Conservation (phyloP, 805 yeast genomes). For the Hanseniaspora guilliermondii region DNA sequence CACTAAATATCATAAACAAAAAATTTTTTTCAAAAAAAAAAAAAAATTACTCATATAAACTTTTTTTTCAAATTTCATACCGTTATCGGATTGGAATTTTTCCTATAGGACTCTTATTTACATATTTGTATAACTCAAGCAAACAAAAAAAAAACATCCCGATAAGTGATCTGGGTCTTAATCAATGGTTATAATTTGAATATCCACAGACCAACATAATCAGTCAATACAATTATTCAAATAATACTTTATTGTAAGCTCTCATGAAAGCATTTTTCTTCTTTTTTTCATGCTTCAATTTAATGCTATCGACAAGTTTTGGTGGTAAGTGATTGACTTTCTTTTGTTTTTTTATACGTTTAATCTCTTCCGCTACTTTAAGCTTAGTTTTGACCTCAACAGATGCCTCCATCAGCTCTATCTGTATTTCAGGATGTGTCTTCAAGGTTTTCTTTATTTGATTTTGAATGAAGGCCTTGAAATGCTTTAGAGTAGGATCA, state of each 20-base stretch:
- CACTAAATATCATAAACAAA: too few species aligned
- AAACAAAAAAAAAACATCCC: too few species aligned
- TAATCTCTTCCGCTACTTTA: conserved; percentile 2
- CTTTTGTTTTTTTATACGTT: neutral
- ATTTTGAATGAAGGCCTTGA: neutral
- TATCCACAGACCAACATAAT: neutral
- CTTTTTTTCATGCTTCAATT: neutral
- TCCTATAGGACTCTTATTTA: too few species aligned
- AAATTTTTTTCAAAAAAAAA: too few species aligned
- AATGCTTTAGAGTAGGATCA: neutral
- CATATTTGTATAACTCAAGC: too few species aligned
- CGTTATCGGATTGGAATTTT: too few species aligned
- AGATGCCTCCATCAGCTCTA: conserved; percentile 8
- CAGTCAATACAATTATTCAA: neutral
- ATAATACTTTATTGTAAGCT: conserved; percentile 6
- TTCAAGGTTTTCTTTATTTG: neutral
- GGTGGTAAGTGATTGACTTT: neutral
- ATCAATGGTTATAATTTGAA: neutral
- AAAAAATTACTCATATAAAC: too few species aligned
- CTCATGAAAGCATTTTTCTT: neutral
- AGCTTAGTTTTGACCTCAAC: conserved; percentile 4
- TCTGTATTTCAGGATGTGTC: conserved; percentile 4
- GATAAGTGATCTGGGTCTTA: too few species aligned
- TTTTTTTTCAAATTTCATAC: too few species aligned
- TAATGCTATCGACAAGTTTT: neutral